Evolutionary conservation across 108 stramenopile genomes (phyloP).

Genomic region (Cylindrotheca closterium): DNA sequence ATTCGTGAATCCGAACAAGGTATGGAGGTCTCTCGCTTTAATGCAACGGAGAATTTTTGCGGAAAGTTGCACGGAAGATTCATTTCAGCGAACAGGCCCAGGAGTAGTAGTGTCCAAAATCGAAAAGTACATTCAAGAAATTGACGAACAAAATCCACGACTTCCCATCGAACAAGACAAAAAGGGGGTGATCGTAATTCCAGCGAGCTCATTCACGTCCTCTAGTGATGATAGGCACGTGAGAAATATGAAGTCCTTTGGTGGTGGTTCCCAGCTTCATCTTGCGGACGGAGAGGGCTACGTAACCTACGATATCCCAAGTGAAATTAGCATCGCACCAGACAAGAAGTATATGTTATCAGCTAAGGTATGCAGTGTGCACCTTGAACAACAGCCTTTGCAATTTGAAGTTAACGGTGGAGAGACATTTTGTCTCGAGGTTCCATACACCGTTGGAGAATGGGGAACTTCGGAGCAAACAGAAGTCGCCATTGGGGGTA

Average conservation of each 20-base stretch:
- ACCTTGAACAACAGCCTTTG: slow-evolving; percentile 34
- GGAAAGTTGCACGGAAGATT: slow-evolving; percentile 10
- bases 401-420: slow-evolving; percentile 27
- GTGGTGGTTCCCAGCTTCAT: slow-evolving; percentile 42
- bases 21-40: slow-evolving; percentile 46
- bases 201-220: slow-evolving; percentile 25
- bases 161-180: slow-evolving; percentile 28
- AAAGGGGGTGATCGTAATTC: slow-evolving; percentile 21
- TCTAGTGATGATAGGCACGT: slow-evolving; percentile 28
- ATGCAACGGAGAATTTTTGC: slow-evolving; percentile 38
- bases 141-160: slow-evolving; percentile 22
- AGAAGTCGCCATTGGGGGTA: slow-evolving; percentile 16
- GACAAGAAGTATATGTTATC: slow-evolving; percentile 31
- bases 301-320: slow-evolving; percentile 33
- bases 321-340: slow-evolving; percentile 18
- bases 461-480: slow-evolving; percentile 51
- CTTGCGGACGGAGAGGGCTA: slow-evolving; percentile 33
- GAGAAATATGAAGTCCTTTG: slow-evolving; percentile 24
- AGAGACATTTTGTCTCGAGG: slow-evolving; percentile 8
- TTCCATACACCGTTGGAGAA: slow-evolving; percentile 56
- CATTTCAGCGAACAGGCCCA: slow-evolving; percentile 26
- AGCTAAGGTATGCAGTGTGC: slow-evolving; percentile 42
- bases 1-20: slow-evolving; percentile 34
- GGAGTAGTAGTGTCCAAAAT: slow-evolving; percentile 30
- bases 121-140: slow-evolving; percentile 37